phyloP scores from a whole-genome alignment of 208 protist species.

The Crithidia acanthocephali region DNA sequence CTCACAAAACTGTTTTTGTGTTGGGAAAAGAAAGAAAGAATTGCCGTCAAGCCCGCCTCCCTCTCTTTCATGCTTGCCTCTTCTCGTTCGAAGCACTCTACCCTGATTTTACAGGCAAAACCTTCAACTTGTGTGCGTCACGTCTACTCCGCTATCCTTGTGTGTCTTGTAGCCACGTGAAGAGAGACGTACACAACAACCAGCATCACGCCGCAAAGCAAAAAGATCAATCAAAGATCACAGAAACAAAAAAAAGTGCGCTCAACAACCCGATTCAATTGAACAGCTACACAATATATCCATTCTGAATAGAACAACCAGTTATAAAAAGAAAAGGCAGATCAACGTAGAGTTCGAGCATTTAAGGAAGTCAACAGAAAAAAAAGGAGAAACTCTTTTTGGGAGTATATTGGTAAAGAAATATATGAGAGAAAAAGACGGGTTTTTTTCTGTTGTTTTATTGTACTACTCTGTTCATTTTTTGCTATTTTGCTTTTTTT shows the following conservation, averaged over 20 bases:
- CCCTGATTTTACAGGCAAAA: no score
- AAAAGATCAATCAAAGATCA: not conserved
- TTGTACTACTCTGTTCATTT: not conserved
- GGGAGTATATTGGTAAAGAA: not conserved
- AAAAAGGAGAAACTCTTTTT: slow-evolving; percentile 12
- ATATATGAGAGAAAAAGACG: slow-evolving; percentile 2
- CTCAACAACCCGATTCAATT: slow-evolving; percentile 10
- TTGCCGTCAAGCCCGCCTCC: no score
- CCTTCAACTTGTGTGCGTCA: no score
- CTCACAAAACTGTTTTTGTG: no score
- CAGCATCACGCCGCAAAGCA: not conserved
- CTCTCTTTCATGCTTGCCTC: no score
- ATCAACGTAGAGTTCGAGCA: slow-evolving; percentile 12
- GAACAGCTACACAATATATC: slow-evolving; percentile 16
- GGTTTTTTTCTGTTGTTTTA: slow-evolving; percentile 5
- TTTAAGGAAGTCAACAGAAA: not conserved
- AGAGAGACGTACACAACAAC: no score
- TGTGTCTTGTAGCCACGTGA: no score
- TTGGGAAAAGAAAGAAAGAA: no score
- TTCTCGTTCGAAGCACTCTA: no score
- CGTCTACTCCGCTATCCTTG: no score
- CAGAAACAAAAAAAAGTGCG: not conserved
- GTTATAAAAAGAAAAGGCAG: not conserved
- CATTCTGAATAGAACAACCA: slow-evolving; percentile 6
- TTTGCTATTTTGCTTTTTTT: not conserved